Evolutionary conservation across 2,329 filamentous ascomycete species (phyloP).

Genomic region (Aspergillus vadensis): DNA sequence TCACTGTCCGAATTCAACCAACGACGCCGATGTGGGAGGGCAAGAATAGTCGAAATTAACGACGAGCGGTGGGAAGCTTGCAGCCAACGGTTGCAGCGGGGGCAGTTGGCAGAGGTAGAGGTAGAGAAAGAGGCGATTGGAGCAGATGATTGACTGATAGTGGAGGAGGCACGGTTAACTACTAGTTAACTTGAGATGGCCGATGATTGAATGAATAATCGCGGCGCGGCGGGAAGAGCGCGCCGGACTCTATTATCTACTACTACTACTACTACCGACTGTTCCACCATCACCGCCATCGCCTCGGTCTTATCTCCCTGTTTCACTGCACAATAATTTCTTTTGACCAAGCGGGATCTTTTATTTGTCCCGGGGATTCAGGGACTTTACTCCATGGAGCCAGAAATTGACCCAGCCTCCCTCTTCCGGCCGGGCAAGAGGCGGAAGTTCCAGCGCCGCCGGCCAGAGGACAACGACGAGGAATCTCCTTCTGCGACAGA

Average conservation of each 20-base stretch:
- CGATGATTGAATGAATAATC: constrained; percentile 9
- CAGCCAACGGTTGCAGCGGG: not conserved
- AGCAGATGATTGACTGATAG: not conserved
- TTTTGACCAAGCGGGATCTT: not conserved
- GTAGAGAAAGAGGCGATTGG: not conserved
- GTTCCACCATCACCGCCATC: not conserved
- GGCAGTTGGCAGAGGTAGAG: not conserved
- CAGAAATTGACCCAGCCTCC: constrained; percentile 24
- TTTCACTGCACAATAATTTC: not conserved
- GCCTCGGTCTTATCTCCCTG: not conserved
- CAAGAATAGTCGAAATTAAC: not conserved
- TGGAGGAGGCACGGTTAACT: not conserved
- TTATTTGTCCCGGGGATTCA: not conserved
- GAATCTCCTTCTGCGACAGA: constrained; percentile 14
- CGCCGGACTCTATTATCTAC: not conserved
- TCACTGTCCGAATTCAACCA: not conserved
- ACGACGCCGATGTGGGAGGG: not conserved
- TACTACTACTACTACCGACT: not conserved
- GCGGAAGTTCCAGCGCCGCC: constrained; percentile 54
- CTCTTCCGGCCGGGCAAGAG: constrained; percentile 54
- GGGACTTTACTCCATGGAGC: constrained; percentile 29
- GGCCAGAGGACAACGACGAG: constrained; percentile 29
- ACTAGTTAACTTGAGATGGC: not conserved
- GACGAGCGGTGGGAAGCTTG: not conserved
- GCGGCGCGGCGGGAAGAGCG: not conserved